These are phyloP conservation scores for Coemansia sp. DNA, from an alignment of 192 early-diverging fungal species.

Conservation along the genomic window DNA sequence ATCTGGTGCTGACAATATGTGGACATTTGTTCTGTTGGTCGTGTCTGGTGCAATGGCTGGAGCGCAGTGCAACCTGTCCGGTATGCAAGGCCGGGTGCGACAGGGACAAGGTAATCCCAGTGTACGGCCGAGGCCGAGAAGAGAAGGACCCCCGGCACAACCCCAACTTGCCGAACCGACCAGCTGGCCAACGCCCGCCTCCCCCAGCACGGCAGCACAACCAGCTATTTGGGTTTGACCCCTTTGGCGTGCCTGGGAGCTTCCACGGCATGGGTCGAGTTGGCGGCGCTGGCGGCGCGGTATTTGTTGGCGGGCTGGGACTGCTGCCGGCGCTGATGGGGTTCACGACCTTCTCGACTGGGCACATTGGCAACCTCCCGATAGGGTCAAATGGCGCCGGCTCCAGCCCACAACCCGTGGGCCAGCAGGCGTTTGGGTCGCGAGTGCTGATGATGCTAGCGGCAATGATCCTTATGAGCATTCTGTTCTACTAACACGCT, in stretches of 20 bases:
- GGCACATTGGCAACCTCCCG: constrained; percentile 9
- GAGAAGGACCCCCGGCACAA: constrained; percentile 65
- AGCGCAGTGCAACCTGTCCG: constrained; percentile 74
- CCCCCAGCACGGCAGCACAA: constrained; percentile 62
- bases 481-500: constrained; percentile 63
- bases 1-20: constrained; percentile 75
- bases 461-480: constrained; percentile 70
- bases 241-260: constrained; percentile 58
- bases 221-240: constrained; percentile 57
- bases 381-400: constrained; percentile 4
- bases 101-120: constrained; percentile 78
- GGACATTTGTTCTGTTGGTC: constrained; percentile 81
- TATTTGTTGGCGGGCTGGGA: constrained; percentile 67
- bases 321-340: constrained; percentile 72
- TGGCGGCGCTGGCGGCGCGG: constrained; percentile 35
- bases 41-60: constrained; percentile 74
- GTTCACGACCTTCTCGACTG: constrained; percentile 33
- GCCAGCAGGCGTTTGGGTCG: constrained; percentile 77
- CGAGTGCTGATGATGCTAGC: constrained; percentile 81
- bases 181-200: constrained; percentile 74
- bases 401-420: constrained; percentile 29
- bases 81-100: constrained; percentile 85
- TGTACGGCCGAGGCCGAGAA: constrained; percentile 78
- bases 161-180: constrained; percentile 63
- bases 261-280: constrained; percentile 53